Percentiles rank a stretch among this genome's conserved stretches.
Evolutionary conservation across 2,329 filamentous ascomycete genomes (phyloP).

Genomic region (Endoconidiophora laricicola): DNA sequence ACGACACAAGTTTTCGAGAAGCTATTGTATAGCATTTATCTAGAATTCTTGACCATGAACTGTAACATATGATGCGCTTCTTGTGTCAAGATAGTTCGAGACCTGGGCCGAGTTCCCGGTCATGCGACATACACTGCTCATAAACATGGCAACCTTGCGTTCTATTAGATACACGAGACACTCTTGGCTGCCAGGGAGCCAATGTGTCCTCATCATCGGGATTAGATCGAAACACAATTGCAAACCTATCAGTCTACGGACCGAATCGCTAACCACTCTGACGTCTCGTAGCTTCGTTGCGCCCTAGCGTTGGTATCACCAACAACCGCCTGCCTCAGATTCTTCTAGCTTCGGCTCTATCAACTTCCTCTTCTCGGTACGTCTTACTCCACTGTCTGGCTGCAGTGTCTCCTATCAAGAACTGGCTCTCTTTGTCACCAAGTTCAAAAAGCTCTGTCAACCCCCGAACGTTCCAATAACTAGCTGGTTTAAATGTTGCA

Average conservation of each 20-base stretch:
- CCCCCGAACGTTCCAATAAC: not conserved
- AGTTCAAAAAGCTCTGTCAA: not conserved
- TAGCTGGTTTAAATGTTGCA: not conserved
- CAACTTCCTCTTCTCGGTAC: conserved; percentile 32
- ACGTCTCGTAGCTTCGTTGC: conserved; percentile 6
- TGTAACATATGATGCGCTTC: too few species aligned
- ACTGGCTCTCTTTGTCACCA: not conserved
- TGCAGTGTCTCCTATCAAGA: not conserved
- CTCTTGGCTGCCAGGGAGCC: too few species aligned
- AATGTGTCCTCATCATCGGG: too few species aligned
- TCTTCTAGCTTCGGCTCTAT: conserved; percentile 25
- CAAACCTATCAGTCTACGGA: not conserved
- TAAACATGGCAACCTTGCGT: too few species aligned
- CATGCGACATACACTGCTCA: too few species aligned
- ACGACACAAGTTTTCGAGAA: too few species aligned
- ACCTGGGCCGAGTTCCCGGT: too few species aligned
- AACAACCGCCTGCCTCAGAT: conserved; percentile 29
- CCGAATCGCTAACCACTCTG: conserved; percentile 1
- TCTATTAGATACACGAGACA: too few species aligned
- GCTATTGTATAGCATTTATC: too few species aligned
- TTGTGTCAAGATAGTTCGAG: too few species aligned
- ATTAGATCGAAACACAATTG: too few species aligned
- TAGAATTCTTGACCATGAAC: too few species aligned
- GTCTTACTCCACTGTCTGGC: conserved; percentile 8
- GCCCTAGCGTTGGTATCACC: conserved; percentile 10